A percentile compares a stretch with the other conserved stretches of the same genome.
phyloP scores from a whole-genome alignment of 352 stramenopile genomes.

The Phytophthora capsici region DNA sequence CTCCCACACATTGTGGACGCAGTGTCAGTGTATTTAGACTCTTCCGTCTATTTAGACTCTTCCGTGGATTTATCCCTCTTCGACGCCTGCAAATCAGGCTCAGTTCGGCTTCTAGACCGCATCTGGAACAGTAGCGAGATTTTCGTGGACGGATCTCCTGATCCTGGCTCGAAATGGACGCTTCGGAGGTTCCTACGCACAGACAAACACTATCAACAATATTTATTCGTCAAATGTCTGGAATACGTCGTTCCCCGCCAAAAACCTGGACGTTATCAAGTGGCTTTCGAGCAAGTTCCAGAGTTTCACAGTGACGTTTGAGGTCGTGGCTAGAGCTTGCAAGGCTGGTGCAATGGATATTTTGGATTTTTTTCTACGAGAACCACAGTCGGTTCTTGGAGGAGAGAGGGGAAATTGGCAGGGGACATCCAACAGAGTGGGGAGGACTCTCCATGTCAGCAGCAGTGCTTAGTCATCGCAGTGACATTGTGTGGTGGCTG shows the following conservation, averaged over 20 bases:
- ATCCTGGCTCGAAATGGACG: background rate
- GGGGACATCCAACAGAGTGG: constrained; percentile 5
- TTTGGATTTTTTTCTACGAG: constrained; percentile 15
- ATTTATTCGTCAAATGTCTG: constrained; percentile 4
- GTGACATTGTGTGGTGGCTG: constrained; percentile 28
- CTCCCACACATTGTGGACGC: background rate
- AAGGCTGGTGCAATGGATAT: constrained; percentile 11
- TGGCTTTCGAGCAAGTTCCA: constrained; percentile 16
- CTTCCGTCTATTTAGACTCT: background rate
- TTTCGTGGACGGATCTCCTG: background rate
- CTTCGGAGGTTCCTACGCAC: background rate
- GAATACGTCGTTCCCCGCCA: background rate
- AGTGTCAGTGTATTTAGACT: constrained; percentile 3
- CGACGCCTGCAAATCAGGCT: constrained; percentile 12
- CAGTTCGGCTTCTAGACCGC: constrained; percentile 3
- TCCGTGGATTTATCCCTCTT: background rate
- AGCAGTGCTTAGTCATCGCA: constrained; percentile 10
- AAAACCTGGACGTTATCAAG: constrained; percentile 11
- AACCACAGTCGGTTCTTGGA: constrained; percentile 1
- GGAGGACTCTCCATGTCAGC: background rate
- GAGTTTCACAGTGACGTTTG: constrained; percentile 1
- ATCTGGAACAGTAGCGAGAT: constrained; percentile 8
- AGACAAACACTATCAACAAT: constrained; percentile 18
- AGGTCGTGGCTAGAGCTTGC: constrained; percentile 15
- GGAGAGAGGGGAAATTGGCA: background rate